Conservation (phyloP, 345 rosid species). For the Turritis glabra region DNA sequence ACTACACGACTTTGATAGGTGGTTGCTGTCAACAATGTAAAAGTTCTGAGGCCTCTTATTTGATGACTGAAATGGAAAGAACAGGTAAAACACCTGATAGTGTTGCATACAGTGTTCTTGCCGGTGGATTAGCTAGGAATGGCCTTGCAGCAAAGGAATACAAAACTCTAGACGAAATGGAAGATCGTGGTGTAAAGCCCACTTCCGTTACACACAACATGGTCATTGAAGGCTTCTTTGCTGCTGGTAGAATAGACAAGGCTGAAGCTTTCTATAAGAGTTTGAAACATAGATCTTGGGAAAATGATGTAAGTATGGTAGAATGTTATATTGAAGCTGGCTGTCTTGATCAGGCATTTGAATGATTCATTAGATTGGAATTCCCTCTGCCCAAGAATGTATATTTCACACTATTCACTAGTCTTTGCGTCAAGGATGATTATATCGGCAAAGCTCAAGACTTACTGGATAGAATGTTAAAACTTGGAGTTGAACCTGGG, state of each 20-base stretch:
- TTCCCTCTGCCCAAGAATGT: constrained; percentile 37
- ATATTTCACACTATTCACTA: no score
- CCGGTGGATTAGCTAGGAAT: constrained; percentile 50
- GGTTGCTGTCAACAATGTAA: constrained; percentile 56
- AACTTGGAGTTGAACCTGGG: constrained; percentile 40
- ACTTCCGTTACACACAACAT: constrained; percentile 44
- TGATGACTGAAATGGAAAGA: constrained; percentile 50
- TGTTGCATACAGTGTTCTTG: constrained; percentile 48
- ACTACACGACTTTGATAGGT: constrained; percentile 47
- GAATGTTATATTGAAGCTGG: constrained; percentile 54
- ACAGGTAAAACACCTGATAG: constrained; percentile 48
- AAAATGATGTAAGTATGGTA: constrained; percentile 35
- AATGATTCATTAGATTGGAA: constrained; percentile 47
- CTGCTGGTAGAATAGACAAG: constrained; percentile 48
- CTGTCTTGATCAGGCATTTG: constrained; percentile 4
- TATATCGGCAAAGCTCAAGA: constrained; percentile 34
- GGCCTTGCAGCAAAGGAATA: constrained; percentile 38
- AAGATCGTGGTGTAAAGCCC: constrained; percentile 49
- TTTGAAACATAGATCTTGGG: constrained; percentile 36
- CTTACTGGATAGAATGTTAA: constrained; percentile 31
- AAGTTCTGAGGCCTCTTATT: constrained; percentile 37
- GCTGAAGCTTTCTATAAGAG: constrained; percentile 43
- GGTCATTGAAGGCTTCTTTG: constrained; percentile 69
- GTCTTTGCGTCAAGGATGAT: no score
- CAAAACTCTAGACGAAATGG: constrained; percentile 41